Conservation (phyloP, 139 green algal species). For the Yamagishiella unicocca region DNA sequence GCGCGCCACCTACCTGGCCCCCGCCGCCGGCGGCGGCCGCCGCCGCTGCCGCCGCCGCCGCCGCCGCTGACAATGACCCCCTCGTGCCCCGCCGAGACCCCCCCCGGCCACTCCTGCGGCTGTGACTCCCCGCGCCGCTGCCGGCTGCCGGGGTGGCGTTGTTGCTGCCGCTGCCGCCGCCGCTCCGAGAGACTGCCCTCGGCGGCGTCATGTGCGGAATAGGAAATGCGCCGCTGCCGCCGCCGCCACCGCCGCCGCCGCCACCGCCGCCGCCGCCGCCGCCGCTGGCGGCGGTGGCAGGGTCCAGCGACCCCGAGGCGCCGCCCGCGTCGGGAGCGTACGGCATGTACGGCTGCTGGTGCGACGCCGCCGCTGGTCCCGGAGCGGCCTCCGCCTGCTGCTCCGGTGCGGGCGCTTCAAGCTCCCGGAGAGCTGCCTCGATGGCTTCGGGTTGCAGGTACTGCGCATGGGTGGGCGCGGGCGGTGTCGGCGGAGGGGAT, state of each 20-base stretch:
- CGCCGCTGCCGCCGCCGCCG: background rate
- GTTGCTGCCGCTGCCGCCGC: background rate
- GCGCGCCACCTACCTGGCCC: background rate
- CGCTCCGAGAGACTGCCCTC: background rate
- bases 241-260: background rate
- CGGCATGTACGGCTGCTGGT: constrained; percentile 1
- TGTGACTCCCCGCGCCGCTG: background rate
- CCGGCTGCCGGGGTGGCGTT: constrained; percentile 1
- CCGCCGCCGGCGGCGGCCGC: background rate
- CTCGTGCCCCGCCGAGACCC: background rate
- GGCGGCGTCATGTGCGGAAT: constrained; percentile 45
- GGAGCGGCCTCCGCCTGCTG: background rate
- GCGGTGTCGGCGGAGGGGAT: too few species aligned
- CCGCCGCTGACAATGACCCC: background rate
- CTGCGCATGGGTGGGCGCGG: too few species aligned
- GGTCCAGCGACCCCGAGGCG: background rate
- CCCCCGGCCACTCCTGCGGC: background rate
- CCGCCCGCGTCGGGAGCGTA: background rate
- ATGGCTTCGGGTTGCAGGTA: constrained; percentile 50
- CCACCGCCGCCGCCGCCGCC: background rate
- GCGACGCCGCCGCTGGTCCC: background rate
- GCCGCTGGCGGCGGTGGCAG: background rate
- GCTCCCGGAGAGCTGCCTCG: constrained; percentile 53
- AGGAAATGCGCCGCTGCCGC: background rate
- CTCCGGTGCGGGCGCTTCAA: constrained; percentile 50